A percentile compares a stretch with the other conserved stretches of the same genome.
Evolutionary conservation across 164 flowering plant genomes (phyloP).

Genomic region (Paratinospora sagittata): DNA sequence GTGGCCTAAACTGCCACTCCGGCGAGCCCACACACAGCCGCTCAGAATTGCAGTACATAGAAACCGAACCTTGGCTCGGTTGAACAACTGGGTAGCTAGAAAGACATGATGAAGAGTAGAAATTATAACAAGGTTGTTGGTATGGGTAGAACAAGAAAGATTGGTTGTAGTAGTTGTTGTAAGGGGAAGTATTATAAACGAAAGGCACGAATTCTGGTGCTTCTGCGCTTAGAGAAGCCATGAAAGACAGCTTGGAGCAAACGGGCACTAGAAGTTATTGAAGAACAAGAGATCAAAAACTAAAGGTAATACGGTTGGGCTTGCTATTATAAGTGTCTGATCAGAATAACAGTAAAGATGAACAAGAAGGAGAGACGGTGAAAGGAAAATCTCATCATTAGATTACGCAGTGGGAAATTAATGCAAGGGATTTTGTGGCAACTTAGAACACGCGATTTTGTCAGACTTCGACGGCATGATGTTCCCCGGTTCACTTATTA

Average conservation of each 20-base stretch:
- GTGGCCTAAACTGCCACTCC: background rate
- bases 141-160: background rate
- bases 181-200: background rate
- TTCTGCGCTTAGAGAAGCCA: background rate
- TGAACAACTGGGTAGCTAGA: no score
- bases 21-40: no score
- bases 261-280: no score
- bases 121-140: background rate
- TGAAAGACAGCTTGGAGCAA: background rate
- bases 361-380: background rate
- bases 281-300: no score
- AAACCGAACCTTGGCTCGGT: no score
- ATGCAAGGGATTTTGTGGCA: background rate
- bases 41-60: no score
- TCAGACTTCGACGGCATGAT: no score
- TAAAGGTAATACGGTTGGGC: background rate
- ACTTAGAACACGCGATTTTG: no score
- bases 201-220: background rate
- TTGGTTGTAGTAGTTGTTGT: background rate
- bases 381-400: background rate
- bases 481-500: no score
- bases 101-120: background rate
- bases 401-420: background rate
- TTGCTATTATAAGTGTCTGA: no score
- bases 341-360: no score